Evolutionary conservation across 2,329 filamentous ascomycete species (phyloP).

Genomic region (Diplodia intermedia): DNA sequence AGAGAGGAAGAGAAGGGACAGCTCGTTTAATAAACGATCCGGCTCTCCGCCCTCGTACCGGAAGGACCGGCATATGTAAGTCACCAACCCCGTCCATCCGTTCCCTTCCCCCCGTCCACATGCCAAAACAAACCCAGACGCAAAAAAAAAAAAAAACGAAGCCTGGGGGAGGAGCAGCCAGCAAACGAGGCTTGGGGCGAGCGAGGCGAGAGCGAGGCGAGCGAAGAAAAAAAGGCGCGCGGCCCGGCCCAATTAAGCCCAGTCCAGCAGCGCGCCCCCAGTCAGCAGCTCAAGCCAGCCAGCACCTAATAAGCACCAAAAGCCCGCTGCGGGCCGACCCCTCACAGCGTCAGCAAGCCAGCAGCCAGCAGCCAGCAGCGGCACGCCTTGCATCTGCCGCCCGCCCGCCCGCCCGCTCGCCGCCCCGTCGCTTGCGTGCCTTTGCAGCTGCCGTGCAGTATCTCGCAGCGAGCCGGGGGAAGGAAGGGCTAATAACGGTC

Average conservation of each 20-base stretch:
- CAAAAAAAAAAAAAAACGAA: no score
- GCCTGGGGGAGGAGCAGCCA: no score
- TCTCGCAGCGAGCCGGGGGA: neutral
- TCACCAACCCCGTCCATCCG: neutral
- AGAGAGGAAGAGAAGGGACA: neutral
- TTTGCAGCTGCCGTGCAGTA: neutral
- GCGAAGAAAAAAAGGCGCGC: no score
- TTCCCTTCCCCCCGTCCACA: neutral
- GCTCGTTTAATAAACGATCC: neutral
- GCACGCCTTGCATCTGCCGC: neutral
- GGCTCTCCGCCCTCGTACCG: constrained; percentile 10
- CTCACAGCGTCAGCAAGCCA: no score
- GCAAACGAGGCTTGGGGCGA: neutral
- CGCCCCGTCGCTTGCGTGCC: neutral
- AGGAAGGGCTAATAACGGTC: no score
- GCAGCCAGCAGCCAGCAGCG: neutral
- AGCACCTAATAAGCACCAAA: neutral
- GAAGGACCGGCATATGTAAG: neutral
- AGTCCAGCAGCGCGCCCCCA: neutral
- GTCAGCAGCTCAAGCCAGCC: no score
- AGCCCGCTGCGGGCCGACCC: neutral
- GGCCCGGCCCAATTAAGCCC: no score
- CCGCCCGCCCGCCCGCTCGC: no score
- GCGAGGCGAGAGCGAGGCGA: neutral
- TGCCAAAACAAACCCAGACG: neutral